Conservation (phyloP, 2,329 filamentous ascomycete species). For the Colletotrichum sp. region DNA sequence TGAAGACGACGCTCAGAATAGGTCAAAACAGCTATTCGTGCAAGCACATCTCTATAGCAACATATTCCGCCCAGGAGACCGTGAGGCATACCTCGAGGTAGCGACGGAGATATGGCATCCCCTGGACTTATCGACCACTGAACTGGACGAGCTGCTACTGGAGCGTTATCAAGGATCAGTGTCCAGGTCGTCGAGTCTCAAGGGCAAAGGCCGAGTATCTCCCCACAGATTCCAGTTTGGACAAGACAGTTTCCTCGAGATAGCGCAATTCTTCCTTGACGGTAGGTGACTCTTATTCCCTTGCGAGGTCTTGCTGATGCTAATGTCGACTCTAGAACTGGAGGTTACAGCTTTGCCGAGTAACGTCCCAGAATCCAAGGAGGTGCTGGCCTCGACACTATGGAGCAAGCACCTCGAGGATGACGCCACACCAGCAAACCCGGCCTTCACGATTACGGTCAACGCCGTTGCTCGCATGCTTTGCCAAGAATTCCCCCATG, state of each 20-base stretch:
- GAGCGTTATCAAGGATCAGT: constrained; percentile 18
- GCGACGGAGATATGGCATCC: constrained; percentile 56
- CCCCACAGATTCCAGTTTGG: background rate
- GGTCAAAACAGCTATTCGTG: constrained; percentile 46
- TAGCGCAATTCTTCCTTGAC: constrained; percentile 56
- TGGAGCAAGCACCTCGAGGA: constrained; percentile 43
- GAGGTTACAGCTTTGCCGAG: constrained; percentile 47
- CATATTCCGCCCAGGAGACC: constrained; percentile 41
- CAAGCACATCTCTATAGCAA: constrained; percentile 51
- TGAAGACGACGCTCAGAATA: constrained; percentile 40
- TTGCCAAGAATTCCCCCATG: constrained; percentile 35
- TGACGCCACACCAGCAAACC: constrained; percentile 27
- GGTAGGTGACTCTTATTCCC: constrained; percentile 38
- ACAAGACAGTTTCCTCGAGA: constrained; percentile 42
- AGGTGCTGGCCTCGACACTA: constrained; percentile 45
- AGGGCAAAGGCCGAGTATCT: constrained; percentile 46
- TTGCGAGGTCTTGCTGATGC: background rate
- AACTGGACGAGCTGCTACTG: constrained; percentile 32
- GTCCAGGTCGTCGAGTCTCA: constrained; percentile 32
- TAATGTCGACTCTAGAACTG: constrained; percentile 41
- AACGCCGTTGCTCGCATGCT: constrained; percentile 41
- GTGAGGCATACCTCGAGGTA: constrained; percentile 45
- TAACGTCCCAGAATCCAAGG: constrained; percentile 29
- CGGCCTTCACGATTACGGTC: constrained; percentile 39
- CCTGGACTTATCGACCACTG: constrained; percentile 30